Evolutionary conservation across 2,329 filamentous ascomycete species (phyloP).

Genomic region (Leptographium radiaticola): DNA sequence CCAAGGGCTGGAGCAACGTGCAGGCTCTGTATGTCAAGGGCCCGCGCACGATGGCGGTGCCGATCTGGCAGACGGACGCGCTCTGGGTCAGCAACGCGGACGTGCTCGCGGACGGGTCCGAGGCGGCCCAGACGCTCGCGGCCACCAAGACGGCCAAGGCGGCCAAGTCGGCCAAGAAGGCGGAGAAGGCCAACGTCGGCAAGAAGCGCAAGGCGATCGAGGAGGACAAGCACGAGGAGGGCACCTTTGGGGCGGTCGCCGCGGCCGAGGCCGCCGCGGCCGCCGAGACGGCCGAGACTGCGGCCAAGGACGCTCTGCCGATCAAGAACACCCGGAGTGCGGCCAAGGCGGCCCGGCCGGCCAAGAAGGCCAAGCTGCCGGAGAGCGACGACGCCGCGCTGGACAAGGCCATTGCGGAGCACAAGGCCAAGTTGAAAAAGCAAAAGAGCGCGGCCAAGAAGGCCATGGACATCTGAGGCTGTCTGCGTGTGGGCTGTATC

Average conservation of each 20-base stretch:
- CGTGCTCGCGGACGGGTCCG: conserved; percentile 46
- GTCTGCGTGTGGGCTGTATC: too few relatives aligned
- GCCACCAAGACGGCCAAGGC: conserved; percentile 19
- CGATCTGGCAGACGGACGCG: conserved; percentile 90
- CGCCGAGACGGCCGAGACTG: conserved; percentile 34
- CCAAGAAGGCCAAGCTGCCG: conserved; percentile 26
- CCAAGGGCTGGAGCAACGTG: conserved; percentile 79
- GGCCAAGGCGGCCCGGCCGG: conserved; percentile 34
- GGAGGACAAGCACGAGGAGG: conserved; percentile 13
- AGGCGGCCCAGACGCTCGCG: conserved; percentile 30
- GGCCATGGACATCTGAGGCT: conserved; percentile 16
- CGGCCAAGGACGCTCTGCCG: conserved; percentile 33
- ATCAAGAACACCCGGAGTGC: conserved; percentile 30
- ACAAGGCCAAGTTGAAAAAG: conserved; percentile 43
- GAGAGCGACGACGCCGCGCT: conserved; percentile 34
- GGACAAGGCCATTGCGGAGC: conserved; percentile 43
- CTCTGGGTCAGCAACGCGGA: conserved; percentile 71
- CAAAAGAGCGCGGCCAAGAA: conserved; percentile 42
- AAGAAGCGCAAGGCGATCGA: conserved; percentile 49
- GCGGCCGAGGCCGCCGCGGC: conserved; percentile 26
- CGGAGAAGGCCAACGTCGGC: conserved; percentile 42
- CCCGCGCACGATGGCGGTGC: conserved; percentile 72
- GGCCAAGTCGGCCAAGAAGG: conserved; percentile 17
- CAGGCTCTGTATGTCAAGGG: conserved; percentile 83
- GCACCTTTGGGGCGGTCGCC: conserved; percentile 25